Conservation (phyloP, 192 early-diverging fungal genomes). For the Coemansia umbellata region DNA sequence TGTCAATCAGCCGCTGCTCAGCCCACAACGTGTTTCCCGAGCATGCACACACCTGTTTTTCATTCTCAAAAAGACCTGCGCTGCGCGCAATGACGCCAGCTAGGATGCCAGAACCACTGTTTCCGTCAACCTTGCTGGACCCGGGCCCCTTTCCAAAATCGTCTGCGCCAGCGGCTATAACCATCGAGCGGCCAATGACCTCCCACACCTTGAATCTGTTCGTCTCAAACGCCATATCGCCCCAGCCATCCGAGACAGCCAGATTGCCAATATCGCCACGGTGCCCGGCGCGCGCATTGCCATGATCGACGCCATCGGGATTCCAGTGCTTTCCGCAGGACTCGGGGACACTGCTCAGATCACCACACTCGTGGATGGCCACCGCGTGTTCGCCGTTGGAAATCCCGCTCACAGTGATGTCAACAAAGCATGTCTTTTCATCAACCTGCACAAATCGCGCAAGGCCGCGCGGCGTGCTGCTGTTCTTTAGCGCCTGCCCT, state of each 20-base stretch:
- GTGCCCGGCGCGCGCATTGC: conserved; percentile 13
- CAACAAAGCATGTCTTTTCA: conserved; percentile 66
- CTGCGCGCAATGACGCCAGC: conserved; percentile 85
- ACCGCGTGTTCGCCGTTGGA: conserved; percentile 63
- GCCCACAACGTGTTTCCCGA: conserved; percentile 85
- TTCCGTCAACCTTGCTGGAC: conserved; percentile 49
- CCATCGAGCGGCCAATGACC: conserved; percentile 83
- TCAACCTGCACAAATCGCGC: conserved; percentile 80
- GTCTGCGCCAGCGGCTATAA: conserved; percentile 58
- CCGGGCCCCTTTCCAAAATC: conserved; percentile 46
- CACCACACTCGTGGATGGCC: conserved; percentile 75
- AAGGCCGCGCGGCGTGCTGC: conserved; percentile 53
- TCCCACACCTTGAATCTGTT: conserved; percentile 79
- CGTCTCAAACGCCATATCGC: conserved; percentile 72
- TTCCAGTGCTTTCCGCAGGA: conserved; percentile 43
- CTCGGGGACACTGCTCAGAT: conserved; percentile 56
- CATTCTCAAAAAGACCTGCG: conserved; percentile 88
- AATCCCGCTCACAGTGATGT: conserved; percentile 71
- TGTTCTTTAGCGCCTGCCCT: conserved; percentile 17
- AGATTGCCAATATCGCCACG: conserved; percentile 69
- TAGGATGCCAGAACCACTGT: conserved; percentile 60
- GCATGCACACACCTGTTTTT: conserved; percentile 83
- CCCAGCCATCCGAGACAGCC: conserved; percentile 66
- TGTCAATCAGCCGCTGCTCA: conserved; percentile 55
- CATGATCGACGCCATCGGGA: conserved; percentile 19